Base-by-base conservation (phyloP, 2,329 filamentous ascomycete species). In the Penicillium capsulatum region DNA sequence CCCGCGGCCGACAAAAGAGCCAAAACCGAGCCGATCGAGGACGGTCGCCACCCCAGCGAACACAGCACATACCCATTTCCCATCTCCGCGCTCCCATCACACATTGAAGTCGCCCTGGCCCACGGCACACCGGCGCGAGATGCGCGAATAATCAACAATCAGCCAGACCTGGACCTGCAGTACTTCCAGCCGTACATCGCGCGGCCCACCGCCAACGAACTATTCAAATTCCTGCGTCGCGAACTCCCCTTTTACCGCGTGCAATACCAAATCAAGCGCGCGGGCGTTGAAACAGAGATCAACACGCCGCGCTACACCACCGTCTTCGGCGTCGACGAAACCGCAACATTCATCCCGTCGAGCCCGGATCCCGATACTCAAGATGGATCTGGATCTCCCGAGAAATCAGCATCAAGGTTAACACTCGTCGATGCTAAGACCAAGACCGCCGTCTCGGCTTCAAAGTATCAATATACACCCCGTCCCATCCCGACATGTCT, bases 231-330 rank as follows among this genome's bases (percentile, higher is more conserved):
- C 55, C 72, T 91, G 2, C 77, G 86, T 1, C 64, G 71, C n/a
- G 75, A 84, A 44, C 65, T 91, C 1, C 83, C 83, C 7, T 90
- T 89, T 64, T 87, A 89, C 54, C 75, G 83, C 36, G 84, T 89
- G 3, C 74, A 80, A 51, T 89, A 89, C 54, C 79, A 73, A 20
- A 86, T 89, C 54, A 82, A 79, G 38, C 76, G 86, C 6, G 79
- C 79, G 3, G 74, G 77, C 1, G 62, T 76, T 1, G 74, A 81
- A 38, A 83, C 80, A 0, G 69, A 76, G 15, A 80, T 90, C 57
- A 74, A 72, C 51, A 78, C 76, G 2, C 75, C 76, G 3, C 71
- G 79, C n/a, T 83, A 70, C 58, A 80, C 76, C 0, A 79, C 76
- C 1, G 76, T 80, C 9, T 81, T 80, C 40, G 77, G 77, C 1